These are phyloP conservation scores for Paradendryphiella salina DNA, from an alignment of 2,329 filamentous ascomycete species.

Conservation along the genomic window DNA sequence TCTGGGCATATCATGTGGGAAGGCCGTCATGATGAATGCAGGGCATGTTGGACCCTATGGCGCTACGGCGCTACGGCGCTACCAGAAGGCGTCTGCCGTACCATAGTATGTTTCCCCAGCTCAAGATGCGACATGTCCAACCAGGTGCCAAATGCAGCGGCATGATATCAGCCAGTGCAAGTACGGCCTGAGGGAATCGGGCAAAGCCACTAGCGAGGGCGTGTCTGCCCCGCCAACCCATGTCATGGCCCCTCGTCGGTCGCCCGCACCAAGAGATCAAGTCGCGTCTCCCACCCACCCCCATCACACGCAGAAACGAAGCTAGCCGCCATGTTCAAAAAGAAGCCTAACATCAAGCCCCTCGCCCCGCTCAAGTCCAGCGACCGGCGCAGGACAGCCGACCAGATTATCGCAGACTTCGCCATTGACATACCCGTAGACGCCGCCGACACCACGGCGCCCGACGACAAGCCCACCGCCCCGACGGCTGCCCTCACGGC, in stretches of 20 bases:
- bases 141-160: too few species aligned
- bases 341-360: constrained; percentile 68
- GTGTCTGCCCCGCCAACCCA: background rate
- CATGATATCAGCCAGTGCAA: too few species aligned
- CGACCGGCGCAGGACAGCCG: constrained; percentile 67
- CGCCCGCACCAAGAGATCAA: too few species aligned
- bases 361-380: constrained; percentile 67
- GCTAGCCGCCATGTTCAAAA: constrained; percentile 61
- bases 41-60: too few species aligned
- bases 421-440: constrained; percentile 53
- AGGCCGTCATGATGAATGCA: too few species aligned
- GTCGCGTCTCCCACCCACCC: background rate
- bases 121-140: too few species aligned
- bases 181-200: too few species aligned
- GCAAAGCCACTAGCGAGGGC: background rate
- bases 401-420: constrained; percentile 68
- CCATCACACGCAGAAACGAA: background rate
- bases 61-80: too few species aligned
- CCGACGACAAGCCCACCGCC: constrained; percentile 49
- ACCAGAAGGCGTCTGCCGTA: too few species aligned
- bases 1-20: too few species aligned
- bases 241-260: background rate
- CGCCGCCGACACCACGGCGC: constrained; percentile 33
- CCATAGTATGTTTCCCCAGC: too few species aligned
- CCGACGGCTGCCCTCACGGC: constrained; percentile 53